These are phyloP conservation scores for Adenanthera pavonina DNA, from an alignment of 306 rosid species.

Conservation along the genomic window DNA sequence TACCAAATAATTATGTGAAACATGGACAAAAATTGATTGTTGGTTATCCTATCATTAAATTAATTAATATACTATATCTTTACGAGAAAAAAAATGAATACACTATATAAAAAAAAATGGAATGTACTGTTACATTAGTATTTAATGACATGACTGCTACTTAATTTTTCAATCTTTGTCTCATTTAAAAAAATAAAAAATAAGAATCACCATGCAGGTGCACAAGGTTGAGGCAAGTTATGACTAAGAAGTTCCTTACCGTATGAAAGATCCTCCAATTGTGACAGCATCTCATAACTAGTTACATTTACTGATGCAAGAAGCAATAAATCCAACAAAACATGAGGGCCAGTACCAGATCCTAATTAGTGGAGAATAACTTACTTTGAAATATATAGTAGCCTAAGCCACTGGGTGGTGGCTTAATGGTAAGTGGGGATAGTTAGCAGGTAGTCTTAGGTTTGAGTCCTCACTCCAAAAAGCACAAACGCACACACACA, in stretches of 20 bases:
- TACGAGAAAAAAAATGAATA: too few relatives aligned
- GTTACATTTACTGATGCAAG: not conserved
- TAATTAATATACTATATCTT: not conserved
- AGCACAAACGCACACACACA: too few relatives aligned
- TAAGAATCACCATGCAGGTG: not conserved
- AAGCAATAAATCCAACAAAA: not conserved
- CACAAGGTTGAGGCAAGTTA: not conserved
- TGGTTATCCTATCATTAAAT: slow-evolving; percentile 12
- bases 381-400: too few relatives aligned
- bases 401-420: too few relatives aligned
- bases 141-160: not conserved
- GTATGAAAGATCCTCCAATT: slow-evolving; percentile 11
- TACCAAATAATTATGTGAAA: slow-evolving; percentile 21
- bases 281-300: not conserved
- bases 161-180: not conserved
- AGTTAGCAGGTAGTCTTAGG: too few relatives aligned
- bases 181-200: not conserved
- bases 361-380: not conserved
- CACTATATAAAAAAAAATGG: not conserved
- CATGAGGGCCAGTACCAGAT: not conserved
- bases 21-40: not conserved
- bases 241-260: not conserved
- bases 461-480: too few relatives aligned
- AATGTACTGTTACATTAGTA: not conserved
- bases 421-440: too few relatives aligned